Evolutionary conservation across 2,329 filamentous ascomycete species (phyloP).

Genomic region (Trichoderma atrobrunneum): DNA sequence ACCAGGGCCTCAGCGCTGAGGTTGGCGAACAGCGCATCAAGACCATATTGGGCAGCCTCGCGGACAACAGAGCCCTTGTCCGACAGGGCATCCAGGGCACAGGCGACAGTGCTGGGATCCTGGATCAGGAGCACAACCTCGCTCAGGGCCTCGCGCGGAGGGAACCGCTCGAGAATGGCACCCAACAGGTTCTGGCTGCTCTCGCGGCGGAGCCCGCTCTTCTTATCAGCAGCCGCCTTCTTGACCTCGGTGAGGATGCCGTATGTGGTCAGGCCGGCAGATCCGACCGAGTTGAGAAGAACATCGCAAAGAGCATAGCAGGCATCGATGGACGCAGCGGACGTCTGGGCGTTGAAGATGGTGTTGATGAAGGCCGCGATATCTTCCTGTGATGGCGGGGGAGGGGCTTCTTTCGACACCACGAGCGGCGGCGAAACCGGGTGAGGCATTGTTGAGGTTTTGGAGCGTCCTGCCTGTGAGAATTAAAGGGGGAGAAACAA

Average conservation of each 20-base stretch:
- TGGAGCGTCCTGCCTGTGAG: constrained; percentile 6
- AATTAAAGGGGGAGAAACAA: constrained; percentile 16
- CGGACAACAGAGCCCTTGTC: constrained; percentile 88
- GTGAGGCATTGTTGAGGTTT: constrained; percentile 43
- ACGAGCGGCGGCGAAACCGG: constrained; percentile 47
- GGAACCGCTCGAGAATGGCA: constrained; percentile 88
- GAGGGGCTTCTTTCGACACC: constrained; percentile 48
- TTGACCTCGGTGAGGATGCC: constrained; percentile 55
- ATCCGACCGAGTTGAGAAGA: constrained; percentile 53
- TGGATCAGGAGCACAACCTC: constrained; percentile 82
- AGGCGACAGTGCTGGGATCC: constrained; percentile 68
- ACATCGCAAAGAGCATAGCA: constrained; percentile 60
- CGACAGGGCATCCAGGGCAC: constrained; percentile 78
- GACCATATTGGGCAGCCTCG: constrained; percentile 88
- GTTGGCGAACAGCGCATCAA: constrained; percentile 81
- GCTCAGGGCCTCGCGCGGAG: constrained; percentile 69
- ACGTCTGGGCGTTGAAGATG: constrained; percentile 67
- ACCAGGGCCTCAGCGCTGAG: constrained; percentile 81
- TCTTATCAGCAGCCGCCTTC: constrained; percentile 88
- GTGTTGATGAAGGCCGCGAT: constrained; percentile 62
- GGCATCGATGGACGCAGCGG: constrained; percentile 65
- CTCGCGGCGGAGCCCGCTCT: constrained; percentile 80
- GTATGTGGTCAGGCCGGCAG: constrained; percentile 51
- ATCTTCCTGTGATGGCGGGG: constrained; percentile 64
- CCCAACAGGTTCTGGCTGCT: constrained; percentile 93